Conservation (phyloP, 2,329 filamentous ascomycete genomes). For the Cladophialophora carrionii region DNA sequence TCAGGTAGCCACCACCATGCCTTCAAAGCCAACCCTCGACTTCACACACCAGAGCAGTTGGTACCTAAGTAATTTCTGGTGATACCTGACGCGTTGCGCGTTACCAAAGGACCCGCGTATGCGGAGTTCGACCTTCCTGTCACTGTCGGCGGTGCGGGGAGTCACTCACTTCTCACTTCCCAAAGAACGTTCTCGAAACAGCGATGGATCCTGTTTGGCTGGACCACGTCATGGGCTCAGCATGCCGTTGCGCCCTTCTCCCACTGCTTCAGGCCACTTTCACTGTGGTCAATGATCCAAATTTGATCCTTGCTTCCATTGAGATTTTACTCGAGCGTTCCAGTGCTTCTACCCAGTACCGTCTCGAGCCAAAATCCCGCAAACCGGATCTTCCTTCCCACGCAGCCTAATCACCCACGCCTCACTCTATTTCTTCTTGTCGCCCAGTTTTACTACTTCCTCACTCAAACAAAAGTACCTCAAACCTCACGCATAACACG, state of each 20-base stretch:
- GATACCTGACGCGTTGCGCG: not conserved
- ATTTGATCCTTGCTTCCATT: not conserved
- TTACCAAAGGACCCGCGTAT: not conserved
- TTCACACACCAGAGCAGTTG: no score
- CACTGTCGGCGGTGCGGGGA: not conserved
- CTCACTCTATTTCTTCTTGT: constrained; percentile 25
- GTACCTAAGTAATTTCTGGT: no score
- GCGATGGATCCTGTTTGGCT: not conserved
- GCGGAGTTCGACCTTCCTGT: not conserved
- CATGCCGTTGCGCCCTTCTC: not conserved
- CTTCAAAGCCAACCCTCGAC: no score
- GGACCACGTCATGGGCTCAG: not conserved
- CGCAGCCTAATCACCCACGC: constrained; percentile 23
- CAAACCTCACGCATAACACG: constrained; percentile 32
- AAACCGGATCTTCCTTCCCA: constrained; percentile 10
- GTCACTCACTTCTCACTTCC: not conserved
- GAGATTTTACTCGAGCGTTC: constrained; percentile 31
- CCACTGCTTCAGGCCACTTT: constrained; percentile 4
- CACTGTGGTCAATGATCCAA: not conserved
- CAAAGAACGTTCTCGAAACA: constrained; percentile 4
- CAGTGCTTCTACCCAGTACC: constrained; percentile 17
- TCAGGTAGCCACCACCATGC: no score
- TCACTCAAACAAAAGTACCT: constrained; percentile 38
- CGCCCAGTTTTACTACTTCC: constrained; percentile 29
- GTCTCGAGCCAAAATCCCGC: constrained; percentile 30